phyloP scores from a whole-genome alignment of 2,329 filamentous ascomycete species.

The Hymenoscyphus scutula region DNA sequence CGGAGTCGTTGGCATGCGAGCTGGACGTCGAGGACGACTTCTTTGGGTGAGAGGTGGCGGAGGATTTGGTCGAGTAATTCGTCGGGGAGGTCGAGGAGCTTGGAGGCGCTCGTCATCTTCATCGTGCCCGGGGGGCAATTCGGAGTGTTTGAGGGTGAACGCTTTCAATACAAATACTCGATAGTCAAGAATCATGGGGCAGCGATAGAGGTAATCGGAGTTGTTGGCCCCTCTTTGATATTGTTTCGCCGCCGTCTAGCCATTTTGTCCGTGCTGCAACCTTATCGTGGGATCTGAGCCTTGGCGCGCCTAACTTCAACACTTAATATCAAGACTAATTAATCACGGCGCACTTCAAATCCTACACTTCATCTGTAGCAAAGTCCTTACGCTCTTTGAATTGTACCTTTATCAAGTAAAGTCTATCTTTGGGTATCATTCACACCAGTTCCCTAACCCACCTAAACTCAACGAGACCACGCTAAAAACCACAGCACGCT shows the following conservation, averaged over 20 bases:
- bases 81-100: slow-evolving; percentile 53
- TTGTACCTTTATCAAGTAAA: background rate
- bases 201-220: background rate
- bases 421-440: slow-evolving; percentile 1
- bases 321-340: background rate
- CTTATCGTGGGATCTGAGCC: background rate
- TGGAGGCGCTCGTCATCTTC: background rate
- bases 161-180: background rate
- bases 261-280: too few species aligned
- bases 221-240: too few species aligned
- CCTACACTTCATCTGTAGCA: background rate
- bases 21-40: slow-evolving; percentile 50
- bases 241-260: too few species aligned
- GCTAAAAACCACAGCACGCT: background rate
- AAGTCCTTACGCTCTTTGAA: background rate
- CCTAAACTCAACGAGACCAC: background rate
- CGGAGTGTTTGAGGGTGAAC: background rate
- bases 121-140: slow-evolving; percentile 1
- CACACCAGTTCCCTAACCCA: background rate
- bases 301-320: background rate
- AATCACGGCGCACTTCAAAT: background rate
- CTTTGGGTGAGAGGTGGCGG: slow-evolving; percentile 55
- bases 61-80: slow-evolving; percentile 84
- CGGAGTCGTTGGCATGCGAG: slow-evolving; percentile 62
- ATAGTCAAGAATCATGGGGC: background rate